These are phyloP conservation scores for Mortierella claussenii DNA, from an alignment of 192 early-diverging fungal genomes.

Conservation along the genomic window DNA sequence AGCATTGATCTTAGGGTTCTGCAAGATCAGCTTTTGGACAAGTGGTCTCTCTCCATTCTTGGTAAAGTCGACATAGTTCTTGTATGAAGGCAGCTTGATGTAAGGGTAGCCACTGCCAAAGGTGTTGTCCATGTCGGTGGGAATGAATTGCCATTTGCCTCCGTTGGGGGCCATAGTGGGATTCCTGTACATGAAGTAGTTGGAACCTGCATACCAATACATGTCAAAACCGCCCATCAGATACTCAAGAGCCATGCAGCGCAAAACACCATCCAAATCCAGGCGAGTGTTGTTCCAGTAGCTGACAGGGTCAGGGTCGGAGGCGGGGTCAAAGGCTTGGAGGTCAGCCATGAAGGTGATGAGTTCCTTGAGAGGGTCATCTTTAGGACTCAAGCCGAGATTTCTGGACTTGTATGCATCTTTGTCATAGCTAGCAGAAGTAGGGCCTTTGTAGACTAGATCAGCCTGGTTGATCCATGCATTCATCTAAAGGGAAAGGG, in stretches of 20 bases:
- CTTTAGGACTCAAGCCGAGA: conserved; percentile 9
- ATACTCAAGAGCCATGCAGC: conserved; percentile 54
- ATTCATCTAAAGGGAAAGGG: conserved; percentile 22
- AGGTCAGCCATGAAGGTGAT: conserved; percentile 53
- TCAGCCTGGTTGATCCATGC: conserved; percentile 42
- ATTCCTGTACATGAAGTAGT: conserved; percentile 48
- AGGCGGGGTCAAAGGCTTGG: conserved; percentile 22
- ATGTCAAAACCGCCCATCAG: conserved; percentile 53
- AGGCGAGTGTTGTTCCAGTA: conserved; percentile 36
- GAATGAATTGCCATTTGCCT: conserved; percentile 40
- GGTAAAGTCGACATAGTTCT: conserved; percentile 19
- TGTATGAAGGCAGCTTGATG: conserved; percentile 14
- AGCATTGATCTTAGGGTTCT: conserved; percentile 26
- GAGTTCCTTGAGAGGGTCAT: conserved; percentile 26
- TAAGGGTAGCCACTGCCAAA: conserved; percentile 52
- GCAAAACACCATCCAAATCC: conserved; percentile 45
- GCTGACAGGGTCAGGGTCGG: conserved; percentile 13
- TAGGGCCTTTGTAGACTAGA: conserved; percentile 43
- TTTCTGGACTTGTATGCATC: conserved; percentile 9
- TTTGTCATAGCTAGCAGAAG: conserved; percentile 20
- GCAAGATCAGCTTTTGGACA: conserved; percentile 48
- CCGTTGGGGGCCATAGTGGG: conserved; percentile 19
- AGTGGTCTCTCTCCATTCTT: conserved; percentile 20
- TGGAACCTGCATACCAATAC: conserved; percentile 39
- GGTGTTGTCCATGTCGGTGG: conserved; percentile 54